A percentile compares a stretch with the other conserved stretches of the same genome.
Conservation (phyloP, 208 protist genomes). For the Crithidia bombi region DNA sequence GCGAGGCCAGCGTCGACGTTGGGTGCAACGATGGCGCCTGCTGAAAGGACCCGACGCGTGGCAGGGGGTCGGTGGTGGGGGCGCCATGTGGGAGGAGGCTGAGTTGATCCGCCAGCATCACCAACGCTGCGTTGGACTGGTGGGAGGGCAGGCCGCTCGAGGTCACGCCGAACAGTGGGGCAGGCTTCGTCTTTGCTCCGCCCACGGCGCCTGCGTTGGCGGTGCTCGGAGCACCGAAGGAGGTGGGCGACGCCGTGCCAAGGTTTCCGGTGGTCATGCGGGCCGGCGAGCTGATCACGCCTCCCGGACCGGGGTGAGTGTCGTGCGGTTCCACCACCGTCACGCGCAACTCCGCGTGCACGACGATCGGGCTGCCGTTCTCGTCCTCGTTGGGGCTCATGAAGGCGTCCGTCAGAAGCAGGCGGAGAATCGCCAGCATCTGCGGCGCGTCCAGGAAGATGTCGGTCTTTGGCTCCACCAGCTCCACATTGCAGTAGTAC, state of each 20-base stretch:
- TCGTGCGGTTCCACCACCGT: constrained; percentile 44
- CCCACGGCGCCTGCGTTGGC: neutral
- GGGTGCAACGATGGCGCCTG: neutral
- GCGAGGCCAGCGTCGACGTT: neutral
- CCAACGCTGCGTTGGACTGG: constrained; percentile 4
- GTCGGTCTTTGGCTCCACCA: constrained; percentile 54
- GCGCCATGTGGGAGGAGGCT: neutral
- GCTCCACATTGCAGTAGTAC: constrained; percentile 65
- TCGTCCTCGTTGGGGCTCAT: constrained; percentile 14
- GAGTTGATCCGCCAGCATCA: neutral
- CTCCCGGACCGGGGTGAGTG: constrained; percentile 13
- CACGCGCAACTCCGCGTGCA: constrained; percentile 53
- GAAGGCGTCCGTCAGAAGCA: constrained; percentile 48
- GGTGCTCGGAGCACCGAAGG: neutral
- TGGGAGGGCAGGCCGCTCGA: constrained; percentile 5
- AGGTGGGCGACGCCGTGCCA: neutral
- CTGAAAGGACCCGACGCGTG: neutral
- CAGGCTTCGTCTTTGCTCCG: neutral
- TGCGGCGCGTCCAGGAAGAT: constrained; percentile 80
- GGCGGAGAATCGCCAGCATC: constrained; percentile 52
- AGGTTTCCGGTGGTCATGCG: constrained; percentile 8
- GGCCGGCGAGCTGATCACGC: neutral
- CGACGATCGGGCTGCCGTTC: constrained; percentile 27
- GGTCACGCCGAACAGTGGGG: neutral
- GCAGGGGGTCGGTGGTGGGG: neutral